phyloP scores from a whole-genome alignment of 106 monocot genomes.

The Dendrobium nobile region DNA sequence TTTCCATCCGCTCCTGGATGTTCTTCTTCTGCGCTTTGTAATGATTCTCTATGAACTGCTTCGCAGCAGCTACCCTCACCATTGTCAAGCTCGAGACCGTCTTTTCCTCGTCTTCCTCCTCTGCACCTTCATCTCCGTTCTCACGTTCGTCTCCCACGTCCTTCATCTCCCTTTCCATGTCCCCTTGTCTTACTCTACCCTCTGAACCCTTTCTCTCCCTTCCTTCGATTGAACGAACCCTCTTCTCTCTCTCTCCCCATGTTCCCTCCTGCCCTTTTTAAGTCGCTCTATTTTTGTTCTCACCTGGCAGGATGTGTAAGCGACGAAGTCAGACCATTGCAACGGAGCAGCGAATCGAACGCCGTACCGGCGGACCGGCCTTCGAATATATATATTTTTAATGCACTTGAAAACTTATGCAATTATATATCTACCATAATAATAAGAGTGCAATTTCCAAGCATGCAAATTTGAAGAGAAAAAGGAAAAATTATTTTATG shows the following conservation, averaged over 20 bases:
- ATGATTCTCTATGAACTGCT: constrained; percentile 74
- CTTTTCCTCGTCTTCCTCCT: constrained; percentile 25
- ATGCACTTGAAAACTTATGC: neutral
- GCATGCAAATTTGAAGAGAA: no score
- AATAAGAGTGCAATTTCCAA: no score
- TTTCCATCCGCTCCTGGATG: constrained; percentile 59
- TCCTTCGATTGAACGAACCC: neutral
- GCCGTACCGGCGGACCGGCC: neutral
- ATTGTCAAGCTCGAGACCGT: constrained; percentile 55
- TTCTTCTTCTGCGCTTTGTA: constrained; percentile 75
- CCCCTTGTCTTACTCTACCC: neutral
- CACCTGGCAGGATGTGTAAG: neutral
- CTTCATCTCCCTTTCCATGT: constrained; percentile 11
- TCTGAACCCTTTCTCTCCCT: neutral
- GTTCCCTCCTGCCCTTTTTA: no score
- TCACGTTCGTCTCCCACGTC: constrained; percentile 12
- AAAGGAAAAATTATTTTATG: no score
- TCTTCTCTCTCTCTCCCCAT: neutral
- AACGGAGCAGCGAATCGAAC: neutral
- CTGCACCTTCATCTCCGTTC: neutral
- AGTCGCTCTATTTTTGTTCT: neutral
- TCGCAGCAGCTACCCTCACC: constrained; percentile 69
- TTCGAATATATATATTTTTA: neutral
- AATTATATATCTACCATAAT: neutral
- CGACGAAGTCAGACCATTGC: constrained; percentile 5